These are phyloP conservation scores for Aspergillus biplanus DNA, from an alignment of 495 filamentous ascomycete species.

Conservation along the genomic window DNA sequence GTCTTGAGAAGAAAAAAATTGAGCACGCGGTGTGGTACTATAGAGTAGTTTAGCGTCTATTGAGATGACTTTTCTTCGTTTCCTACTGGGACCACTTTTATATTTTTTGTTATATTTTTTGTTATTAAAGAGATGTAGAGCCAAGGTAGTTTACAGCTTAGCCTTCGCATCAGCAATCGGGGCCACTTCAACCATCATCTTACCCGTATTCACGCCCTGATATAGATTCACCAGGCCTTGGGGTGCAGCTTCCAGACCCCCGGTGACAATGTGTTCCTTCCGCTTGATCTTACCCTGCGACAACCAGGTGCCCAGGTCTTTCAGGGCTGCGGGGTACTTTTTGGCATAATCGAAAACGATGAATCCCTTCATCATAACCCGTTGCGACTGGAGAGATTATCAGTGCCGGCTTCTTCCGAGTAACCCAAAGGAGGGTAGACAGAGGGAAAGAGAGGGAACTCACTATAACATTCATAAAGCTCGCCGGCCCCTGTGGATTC, in stretches of 20 bases:
- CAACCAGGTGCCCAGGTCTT: conserved; percentile 54
- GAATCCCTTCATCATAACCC: conserved; percentile 58
- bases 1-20: background rate
- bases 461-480: conserved; percentile 56
- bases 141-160: conserved; percentile 31
- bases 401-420: too few species aligned
- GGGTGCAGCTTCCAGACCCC: conserved; percentile 54
- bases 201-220: conserved; percentile 55
- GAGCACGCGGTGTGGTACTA: background rate
- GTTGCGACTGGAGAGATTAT: conserved; percentile 40
- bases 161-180: conserved; percentile 39
- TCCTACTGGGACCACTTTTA: background rate
- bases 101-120: background rate
- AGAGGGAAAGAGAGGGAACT: conserved; percentile 20
- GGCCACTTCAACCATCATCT: conserved; percentile 54
- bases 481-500: conserved; percentile 49
- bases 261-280: conserved; percentile 57
- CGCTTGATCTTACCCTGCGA: conserved; percentile 58
- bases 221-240: conserved; percentile 54
- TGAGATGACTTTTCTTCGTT: background rate
- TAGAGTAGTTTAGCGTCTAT: conserved; percentile 2
- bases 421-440: background rate
- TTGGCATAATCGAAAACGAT: conserved; percentile 57
- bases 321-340: conserved; percentile 47
- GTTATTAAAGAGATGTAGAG: background rate